These are phyloP conservation scores for Amaranthus cruentus DNA, from an alignment of 148 eudicot species.

Conservation along the genomic window DNA sequence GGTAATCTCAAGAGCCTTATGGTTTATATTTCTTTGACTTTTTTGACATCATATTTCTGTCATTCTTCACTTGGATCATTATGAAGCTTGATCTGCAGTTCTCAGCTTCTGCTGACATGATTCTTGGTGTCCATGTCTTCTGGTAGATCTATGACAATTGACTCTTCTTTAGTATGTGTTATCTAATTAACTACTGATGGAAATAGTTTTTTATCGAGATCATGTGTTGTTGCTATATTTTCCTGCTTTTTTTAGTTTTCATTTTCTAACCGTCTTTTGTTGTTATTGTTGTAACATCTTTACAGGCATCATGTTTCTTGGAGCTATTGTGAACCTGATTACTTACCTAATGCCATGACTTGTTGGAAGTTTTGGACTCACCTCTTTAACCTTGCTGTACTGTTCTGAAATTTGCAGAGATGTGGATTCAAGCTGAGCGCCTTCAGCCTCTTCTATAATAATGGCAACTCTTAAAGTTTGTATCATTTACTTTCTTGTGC, in stretches of 20 bases:
- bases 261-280: slow-evolving; percentile 39
- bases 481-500: slow-evolving; percentile 29
- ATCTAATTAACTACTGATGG: background rate
- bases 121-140: slow-evolving; percentile 8
- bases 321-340: slow-evolving; percentile 82
- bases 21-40: background rate
- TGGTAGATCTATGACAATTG: slow-evolving; percentile 10
- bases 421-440: slow-evolving; percentile 29
- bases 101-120: slow-evolving; percentile 18
- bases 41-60: background rate
- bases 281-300: slow-evolving; percentile 55
- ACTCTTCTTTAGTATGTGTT: slow-evolving; percentile 3
- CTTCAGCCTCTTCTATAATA: slow-evolving; percentile 20
- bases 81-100: slow-evolving; percentile 18
- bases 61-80: background rate
- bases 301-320: slow-evolving; percentile 84
- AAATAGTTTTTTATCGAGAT: background rate
- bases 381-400: slow-evolving; percentile 89
- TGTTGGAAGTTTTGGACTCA: slow-evolving; percentile 97
- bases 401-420: slow-evolving; percentile 91
- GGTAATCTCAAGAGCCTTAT: background rate
- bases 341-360: slow-evolving; percentile 67
- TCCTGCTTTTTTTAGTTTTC: background rate
- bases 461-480: slow-evolving; percentile 12
- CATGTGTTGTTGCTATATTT: background rate